Evolutionary conservation across 768 basidiomycete species (phyloP), one percentile per base, ranked within the genome.

Genomic region (Phanerodontia chrysosporium): DNA sequence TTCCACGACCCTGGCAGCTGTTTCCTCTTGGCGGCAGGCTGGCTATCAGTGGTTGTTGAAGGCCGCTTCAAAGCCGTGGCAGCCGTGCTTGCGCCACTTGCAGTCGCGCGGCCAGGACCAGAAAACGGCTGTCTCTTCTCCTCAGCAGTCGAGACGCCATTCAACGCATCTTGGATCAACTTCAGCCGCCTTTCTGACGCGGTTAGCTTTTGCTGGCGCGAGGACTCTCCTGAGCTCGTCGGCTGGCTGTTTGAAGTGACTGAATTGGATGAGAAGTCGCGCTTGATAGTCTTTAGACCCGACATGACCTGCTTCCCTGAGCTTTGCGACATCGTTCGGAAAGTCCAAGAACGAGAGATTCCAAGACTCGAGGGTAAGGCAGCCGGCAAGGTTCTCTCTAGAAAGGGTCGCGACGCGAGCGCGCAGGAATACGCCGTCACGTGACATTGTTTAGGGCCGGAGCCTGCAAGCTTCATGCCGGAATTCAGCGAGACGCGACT

Each of bases 91-190:
- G 62, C 14, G 49, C 57, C 53, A 24, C 42, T 28, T 4, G 39
- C 18, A 4, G 16, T 18, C 39, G 39, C 18, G 4, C 18, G 39
- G 12, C 49, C 39, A 14, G 62, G 42, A 1, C 44, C 55, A 24
- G 30, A 61, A n/a, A 49, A 49, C 14, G 48, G 48, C 25, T 49
- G 24, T 28, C 28, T 49, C 48, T 49, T 49, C 28, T 65, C 56
- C 3, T 65, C 67, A 9, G 66, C 62, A 7, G 58, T 64, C 21
- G 51, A 58, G 62, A 35, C 69, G 68, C 44, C 73, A 67, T 32
- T 62, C 3, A 89, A 73, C 3, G 81, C 86, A 42, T 79, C 82
- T 65, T 86, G 79, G 49, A 89, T 88, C 52, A 79, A 75, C 63
- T 76, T 80, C 6, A 89, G 68, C 21, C 87, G 83, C 36, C 73